These are phyloP conservation scores for Colletotrichum sp. DNA, from an alignment of 2,329 filamentous ascomycete genomes.

Conservation along the genomic window DNA sequence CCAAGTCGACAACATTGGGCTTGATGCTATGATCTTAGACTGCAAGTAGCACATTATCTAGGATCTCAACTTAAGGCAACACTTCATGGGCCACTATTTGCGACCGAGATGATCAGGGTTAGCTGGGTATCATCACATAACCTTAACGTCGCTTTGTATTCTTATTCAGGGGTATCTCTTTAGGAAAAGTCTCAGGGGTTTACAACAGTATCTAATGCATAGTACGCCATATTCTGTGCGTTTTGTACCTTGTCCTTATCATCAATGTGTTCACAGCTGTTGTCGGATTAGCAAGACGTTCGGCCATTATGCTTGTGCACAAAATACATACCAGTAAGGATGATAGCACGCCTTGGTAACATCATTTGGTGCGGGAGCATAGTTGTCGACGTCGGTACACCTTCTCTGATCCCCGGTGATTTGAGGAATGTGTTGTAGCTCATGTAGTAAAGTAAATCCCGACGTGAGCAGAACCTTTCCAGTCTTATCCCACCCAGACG, in stretches of 20 bases:
- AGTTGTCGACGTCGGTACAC: neutral
- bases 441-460: neutral
- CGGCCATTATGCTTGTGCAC: rapidly evolving
- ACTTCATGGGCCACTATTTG: neutral
- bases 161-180: neutral
- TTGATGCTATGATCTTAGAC: neutral
- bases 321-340: neutral
- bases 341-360: neutral
- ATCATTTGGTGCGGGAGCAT: neutral
- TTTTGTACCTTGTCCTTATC: neutral
- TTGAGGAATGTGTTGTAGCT: neutral
- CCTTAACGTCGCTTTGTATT: neutral
- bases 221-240: neutral
- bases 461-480: neutral
- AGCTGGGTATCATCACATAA: neutral
- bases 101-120: neutral
- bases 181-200: neutral
- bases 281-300: neutral
- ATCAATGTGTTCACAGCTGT: neutral
- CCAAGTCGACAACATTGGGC: neutral
- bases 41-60: neutral
- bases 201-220: neutral
- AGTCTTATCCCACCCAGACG: neutral
- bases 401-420: neutral
- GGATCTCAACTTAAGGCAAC: neutral